Evolutionary conservation across 2,329 filamentous ascomycete genomes (phyloP), one percentile per base, ranked within the genome.

Genomic region (Colletotrichum paranaense): DNA sequence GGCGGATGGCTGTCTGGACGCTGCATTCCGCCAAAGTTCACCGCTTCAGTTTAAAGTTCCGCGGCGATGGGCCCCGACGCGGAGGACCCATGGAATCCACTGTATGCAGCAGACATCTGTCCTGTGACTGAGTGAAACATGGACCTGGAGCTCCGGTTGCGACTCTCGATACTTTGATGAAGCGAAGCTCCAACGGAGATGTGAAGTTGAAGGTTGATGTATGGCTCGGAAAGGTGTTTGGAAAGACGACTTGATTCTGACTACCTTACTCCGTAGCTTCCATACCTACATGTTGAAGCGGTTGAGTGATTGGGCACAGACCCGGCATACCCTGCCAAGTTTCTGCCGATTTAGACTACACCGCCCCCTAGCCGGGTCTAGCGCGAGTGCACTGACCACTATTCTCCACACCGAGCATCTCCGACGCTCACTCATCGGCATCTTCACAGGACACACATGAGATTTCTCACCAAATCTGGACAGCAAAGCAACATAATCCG

Each of bases 31-130:
- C 32, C 7, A 55, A 28, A 28, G n/a, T 52, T 64, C 62, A 64
- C 62, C 62, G 62, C 62, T 24, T 65, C 52, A 5, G 52, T 32
- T 65, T 42, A 56, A 65, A 5, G 62, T 56, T 38, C n/a, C 52
- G 4, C n/a, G 16, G 30, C 38, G 52, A 56, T 22, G n/a, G 22
- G 62, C 24, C 62, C 56, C 24, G 19, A 19, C 55, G 22, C 30
- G 12, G 14, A 30, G n/a, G 16, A 42, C 49, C 62, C 52, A 63
- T 53, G 14, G 5, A 38, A 53, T 26, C 28, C 12, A 16, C 46
- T 35, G 32, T 35, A 4, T 35, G 11, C 11, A 35, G 32, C 32
- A 35, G 32, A 9, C 58, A 16, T 30, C 14, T 28, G 32, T 16
- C 26, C 38, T 49, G 26, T 26, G 19, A 46, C 58, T 38, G 2